A percentile compares a stretch with the other conserved stretches of the same genome.
phyloP scores from a whole-genome alignment of 306 rosid genomes.

The Cucumis cinereus region DNA sequence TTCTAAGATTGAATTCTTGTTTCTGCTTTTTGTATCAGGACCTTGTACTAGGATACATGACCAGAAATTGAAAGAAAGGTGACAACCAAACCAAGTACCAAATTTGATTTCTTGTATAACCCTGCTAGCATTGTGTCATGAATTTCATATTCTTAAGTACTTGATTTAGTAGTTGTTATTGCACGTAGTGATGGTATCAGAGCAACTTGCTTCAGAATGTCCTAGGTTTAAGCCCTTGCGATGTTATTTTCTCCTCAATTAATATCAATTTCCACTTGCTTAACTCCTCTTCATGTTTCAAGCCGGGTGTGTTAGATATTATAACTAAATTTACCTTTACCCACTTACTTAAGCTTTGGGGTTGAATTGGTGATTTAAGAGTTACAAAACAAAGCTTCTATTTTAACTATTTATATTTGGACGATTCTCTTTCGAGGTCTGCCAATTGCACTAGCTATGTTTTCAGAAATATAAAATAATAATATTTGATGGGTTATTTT shows the following conservation, averaged over 20 bases:
- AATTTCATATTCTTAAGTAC: background rate
- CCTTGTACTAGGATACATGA: constrained; percentile 87
- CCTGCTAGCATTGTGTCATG: background rate
- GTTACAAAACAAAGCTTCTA: background rate
- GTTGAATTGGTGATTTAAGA: too few species aligned
- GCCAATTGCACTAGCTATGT: background rate
- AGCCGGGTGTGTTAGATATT: too few species aligned
- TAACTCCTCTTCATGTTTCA: too few species aligned
- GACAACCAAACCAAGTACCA: constrained; percentile 2
- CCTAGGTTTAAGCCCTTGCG: too few species aligned
- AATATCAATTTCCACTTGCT: too few species aligned
- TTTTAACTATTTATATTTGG: background rate
- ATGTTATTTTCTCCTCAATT: too few species aligned
- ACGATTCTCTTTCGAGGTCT: background rate
- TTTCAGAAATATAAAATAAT: background rate
- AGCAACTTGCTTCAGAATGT: too few species aligned
- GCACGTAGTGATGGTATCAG: too few species aligned
- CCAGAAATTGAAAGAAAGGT: constrained; percentile 93
- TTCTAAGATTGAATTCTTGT: background rate
- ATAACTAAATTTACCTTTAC: too few species aligned
- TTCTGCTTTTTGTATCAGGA: constrained; percentile 35
- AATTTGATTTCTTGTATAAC: background rate
- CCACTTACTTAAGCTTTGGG: too few species aligned
- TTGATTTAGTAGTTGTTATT: background rate
- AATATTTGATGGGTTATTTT: background rate